phyloP scores from a whole-genome alignment of 768 basidiomycete species.

The Boletus vinaceobasis region DNA sequence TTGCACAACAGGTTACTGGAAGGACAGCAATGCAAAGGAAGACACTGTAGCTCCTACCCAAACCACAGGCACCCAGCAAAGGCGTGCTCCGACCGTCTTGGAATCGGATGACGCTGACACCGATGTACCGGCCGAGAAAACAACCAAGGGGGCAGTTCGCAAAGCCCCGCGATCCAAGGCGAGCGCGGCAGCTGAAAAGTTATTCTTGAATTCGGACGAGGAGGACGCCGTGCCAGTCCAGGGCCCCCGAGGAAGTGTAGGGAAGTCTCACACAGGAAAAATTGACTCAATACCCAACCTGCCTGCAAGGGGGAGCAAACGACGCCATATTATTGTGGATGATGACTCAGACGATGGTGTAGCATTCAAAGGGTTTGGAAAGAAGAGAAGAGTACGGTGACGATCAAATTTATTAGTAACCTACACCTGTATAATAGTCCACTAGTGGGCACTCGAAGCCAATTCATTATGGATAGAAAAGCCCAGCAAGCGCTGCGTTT shows the following conservation, averaged over 20 bases:
- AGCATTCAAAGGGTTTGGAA: conserved; percentile 63
- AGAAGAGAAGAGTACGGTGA: conserved; percentile 23
- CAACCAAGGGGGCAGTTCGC: conserved; percentile 13
- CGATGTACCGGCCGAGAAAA: conserved; percentile 14
- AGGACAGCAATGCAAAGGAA: conserved; percentile 29
- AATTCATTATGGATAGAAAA: conserved; percentile 83
- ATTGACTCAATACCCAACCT: neutral
- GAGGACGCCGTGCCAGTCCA: conserved; percentile 24
- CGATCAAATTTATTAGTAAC: conserved; percentile 1
- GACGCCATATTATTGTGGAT: conserved; percentile 42
- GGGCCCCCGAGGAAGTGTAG: neutral
- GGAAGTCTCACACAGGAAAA: conserved; percentile 5
- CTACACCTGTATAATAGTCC: neutral
- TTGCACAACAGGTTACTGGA: conserved; percentile 53
- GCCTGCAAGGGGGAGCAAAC: conserved; percentile 20
- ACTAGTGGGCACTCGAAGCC: conserved; percentile 11
- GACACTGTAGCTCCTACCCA: conserved; percentile 21
- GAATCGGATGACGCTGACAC: conserved; percentile 40
- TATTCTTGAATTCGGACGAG: conserved; percentile 54
- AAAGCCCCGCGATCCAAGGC: conserved; percentile 32
- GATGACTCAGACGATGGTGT: conserved; percentile 72
- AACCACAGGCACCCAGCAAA: conserved; percentile 16
- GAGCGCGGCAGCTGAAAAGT: conserved; percentile 25
- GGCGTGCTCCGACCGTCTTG: conserved; percentile 31
- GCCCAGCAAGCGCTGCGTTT: conserved; percentile 79